Evolutionary conservation across 345 rosid species (phyloP), one percentile per base, ranked within the genome.

Genomic region (Bruguiera parviflora): DNA sequence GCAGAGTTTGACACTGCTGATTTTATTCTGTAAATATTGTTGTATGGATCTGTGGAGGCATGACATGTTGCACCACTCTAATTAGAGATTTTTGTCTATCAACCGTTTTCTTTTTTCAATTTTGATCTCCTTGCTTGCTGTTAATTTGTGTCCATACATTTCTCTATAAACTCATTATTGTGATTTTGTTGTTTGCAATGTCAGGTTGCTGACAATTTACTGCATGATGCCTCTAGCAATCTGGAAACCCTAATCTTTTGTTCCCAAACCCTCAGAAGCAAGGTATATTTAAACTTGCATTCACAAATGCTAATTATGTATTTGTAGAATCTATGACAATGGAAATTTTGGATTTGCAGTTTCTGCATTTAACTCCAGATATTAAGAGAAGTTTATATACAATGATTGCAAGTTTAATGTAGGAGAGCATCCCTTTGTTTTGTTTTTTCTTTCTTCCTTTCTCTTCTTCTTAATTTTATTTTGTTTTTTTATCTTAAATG

Each of bases 191-290:
- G 25, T 18, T 5, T 24, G 59, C 16, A 8, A 24, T 16, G 73
- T 58, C 43, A 95, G 99, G 97, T 96, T 70, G 98, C 98, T 81
- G 99, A 96, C 84, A 96, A 96, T 80, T 84, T 96, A 83, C 98
- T 96, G 71, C 99, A 96, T 61, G 99, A 96, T 81, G 81, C 94
- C 63, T 82, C 92, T 11, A 96, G 98, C 91, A 96, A 96, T 86
- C 76, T 87, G 73, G 98, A 96, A 78, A 96, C 99, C 62, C 83
- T 92, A 71, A 96, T 96, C 75, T 96, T 96, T 80, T 96, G 98
- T 75, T 96, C 99, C 47, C 99, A 92, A 80, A 96, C 99, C n/a
- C 99, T 96, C 70, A 79, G 99, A 83, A 90, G 98, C 97, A 96
- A 96, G 98, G 99, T 96, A 92, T 71, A 28, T 64, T 82, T 29